Base-by-base conservation (phyloP, 83 land plant species). In the Diphasiastrum complanatum region DNA sequence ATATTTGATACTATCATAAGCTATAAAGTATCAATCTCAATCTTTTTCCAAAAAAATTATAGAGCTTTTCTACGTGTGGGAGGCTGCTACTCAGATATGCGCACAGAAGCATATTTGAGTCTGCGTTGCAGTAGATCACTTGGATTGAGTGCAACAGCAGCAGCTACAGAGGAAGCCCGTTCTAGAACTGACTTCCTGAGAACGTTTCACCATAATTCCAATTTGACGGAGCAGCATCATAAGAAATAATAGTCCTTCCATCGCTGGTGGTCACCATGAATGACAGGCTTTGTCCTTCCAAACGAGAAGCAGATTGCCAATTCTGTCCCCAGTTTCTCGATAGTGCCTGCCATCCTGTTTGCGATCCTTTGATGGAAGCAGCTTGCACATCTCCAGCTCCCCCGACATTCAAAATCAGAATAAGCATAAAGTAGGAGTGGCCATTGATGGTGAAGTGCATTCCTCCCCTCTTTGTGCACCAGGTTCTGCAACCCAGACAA, bases 401-500 rank as follows among this genome's bases (percentile, higher is more conserved):
- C n/a, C n/a, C n/a, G n/a, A n/a, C n/a, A n/a, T n/a, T n/a, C n/a
- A n/a, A n/a, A n/a, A n/a, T n/a, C n/a, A n/a, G n/a, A n/a, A n/a
- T n/a, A n/a, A n/a, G n/a, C n/a, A 40, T 61, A 51, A 61, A 61
- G 30, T 61, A 61, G 12, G 64, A 40, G 5, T 61, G 64, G 0
- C 64, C 64, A 6, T 61, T 61, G 1, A 61, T 61, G 26, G 64
- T 61, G 64, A 61, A 61, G 27, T 32, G 48, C 12, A 61, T 61
- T 43, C 64, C 64, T 22, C 64, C 64, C 32, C 27, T 45, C 16
- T 45, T 45, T 1, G 14, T 18, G 28, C 64, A 61, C 29, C 26
- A 12, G 18, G 43, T 51, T 51, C 64, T 61, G 56, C 27, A 61
- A 0, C 8, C n/a, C n/a, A n/a, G n/a, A n/a, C n/a, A n/a, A n/a